Evolutionary conservation across 176 grass and related monocot genomes (phyloP), one percentile per base, ranked within the genome.

Genomic region (Panicum miliaceum): DNA sequence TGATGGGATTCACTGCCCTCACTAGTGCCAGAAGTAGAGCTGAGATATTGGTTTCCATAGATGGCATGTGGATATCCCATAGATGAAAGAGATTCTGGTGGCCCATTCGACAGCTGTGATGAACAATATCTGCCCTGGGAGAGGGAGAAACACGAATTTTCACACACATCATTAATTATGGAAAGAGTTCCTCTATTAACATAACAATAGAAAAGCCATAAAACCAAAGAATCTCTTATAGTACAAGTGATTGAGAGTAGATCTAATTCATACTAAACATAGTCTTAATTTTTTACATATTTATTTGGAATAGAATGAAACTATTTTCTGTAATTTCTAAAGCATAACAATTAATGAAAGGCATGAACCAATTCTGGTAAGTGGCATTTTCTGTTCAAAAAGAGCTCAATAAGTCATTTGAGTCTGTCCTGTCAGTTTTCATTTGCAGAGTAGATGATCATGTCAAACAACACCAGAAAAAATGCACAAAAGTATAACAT

Each of bases 121-220:
- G 89, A 84, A 81, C 88, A 85, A 90, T 94, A 92, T 87, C 96
- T 93, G 18, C 93, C 96, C 96, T 99, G 88, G 19, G 32, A 42
- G 25, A 79, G 12, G 2, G 7, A 57, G 78, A 80, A 6, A 82
- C 78, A 87, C 3, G 10, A 66, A 37, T 16, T 57, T 76, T 78
- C 72, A 80, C 63, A 78, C 19, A 78, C 23, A 82, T 53, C 65
- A 51, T 73, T 59, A 77, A 20, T 41, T 34, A 9, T 32, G 34
- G 50, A 52, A 73, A 60, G 23, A 78, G 58, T 19, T 83, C 50
- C 35, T 84, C 45, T 38, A 59, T 86, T 51, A 45, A 34, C 25
- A 68, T 51, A 45, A 34, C 25, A 68, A 32, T 61, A 65, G 40
- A 82, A 41, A 20, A 65, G 2, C 7, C 4, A 34, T 47, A 51